These are phyloP conservation scores for Coemansia sp. DNA, from an alignment of 192 early-diverging fungal genomes.

Conservation along the genomic window DNA sequence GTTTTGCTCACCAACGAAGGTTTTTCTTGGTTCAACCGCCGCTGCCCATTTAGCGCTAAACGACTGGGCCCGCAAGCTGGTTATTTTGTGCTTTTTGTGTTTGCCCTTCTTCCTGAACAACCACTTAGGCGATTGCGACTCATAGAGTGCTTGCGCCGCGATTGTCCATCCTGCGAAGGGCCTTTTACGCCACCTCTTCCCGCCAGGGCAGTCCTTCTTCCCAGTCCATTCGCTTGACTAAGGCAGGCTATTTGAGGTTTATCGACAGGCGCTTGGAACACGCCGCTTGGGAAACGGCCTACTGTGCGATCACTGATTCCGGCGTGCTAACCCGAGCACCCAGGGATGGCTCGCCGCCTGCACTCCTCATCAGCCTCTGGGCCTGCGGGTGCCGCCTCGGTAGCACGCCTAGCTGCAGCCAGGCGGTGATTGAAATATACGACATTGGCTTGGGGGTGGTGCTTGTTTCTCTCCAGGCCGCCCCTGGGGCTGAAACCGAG, in stretches of 20 bases:
- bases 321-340: conserved; percentile 3
- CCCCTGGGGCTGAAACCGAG: conserved; percentile 20
- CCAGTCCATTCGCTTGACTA: not conserved
- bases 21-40: too few species aligned
- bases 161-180: not conserved
- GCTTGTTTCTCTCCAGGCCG: conserved; percentile 24
- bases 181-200: not conserved
- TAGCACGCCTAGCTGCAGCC: not conserved
- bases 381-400: not conserved
- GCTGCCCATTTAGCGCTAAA: not conserved
- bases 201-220: not conserved
- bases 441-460: not conserved
- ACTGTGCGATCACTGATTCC: conserved; percentile 17
- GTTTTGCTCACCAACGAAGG: not conserved
- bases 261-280: conserved; percentile 25
- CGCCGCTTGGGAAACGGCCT: not conserved
- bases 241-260: conserved; percentile 30
- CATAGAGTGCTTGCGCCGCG: conserved; percentile 3
- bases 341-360: not conserved
- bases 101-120: not conserved
- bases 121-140: conserved; percentile 3
- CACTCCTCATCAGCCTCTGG: not conserved
- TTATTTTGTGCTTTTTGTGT: not conserved
- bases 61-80: not conserved
- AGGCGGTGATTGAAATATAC: conserved; percentile 17